phyloP scores from a whole-genome alignment of 2,329 filamentous ascomycete genomes.

The Drechslera avenae region DNA sequence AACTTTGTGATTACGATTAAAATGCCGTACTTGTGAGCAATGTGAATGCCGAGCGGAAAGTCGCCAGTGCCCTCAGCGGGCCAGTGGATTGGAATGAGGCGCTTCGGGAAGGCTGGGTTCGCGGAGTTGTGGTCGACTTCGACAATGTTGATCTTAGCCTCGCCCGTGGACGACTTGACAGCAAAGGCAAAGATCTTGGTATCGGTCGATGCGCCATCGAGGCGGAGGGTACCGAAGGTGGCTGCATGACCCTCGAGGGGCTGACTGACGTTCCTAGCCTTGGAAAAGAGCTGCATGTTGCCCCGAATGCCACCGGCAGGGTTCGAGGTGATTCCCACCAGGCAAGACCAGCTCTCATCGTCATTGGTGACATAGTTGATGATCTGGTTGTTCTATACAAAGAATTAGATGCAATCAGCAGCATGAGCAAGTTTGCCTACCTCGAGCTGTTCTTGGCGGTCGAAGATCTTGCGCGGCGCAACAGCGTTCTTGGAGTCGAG shows the following conservation, averaged over 20 bases:
- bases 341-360: slow-evolving; percentile 97
- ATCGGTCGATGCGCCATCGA: slow-evolving; percentile 87
- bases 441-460: slow-evolving; percentile 86
- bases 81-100: slow-evolving; percentile 97
- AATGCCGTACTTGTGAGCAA: slow-evolving; percentile 94
- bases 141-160: slow-evolving; percentile 92
- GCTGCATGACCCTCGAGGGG: slow-evolving; percentile 97
- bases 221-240: slow-evolving; percentile 84
- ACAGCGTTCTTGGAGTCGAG: slow-evolving; percentile 79
- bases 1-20: slow-evolving; percentile 99
- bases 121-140: slow-evolving; percentile 92
- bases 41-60: slow-evolving; percentile 97
- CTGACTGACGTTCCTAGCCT: slow-evolving; percentile 94
- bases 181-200: slow-evolving; percentile 98
- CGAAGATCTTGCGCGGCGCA: slow-evolving; percentile 84
- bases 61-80: slow-evolving; percentile 93
- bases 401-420: slow-evolving; percentile 16
- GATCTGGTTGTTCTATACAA: slow-evolving; percentile 83
- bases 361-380: slow-evolving; percentile 98
- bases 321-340: slow-evolving; percentile 93
- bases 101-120: slow-evolving; percentile 91
- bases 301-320: slow-evolving; percentile 92
- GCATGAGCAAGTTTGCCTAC: slow-evolving; percentile 58
- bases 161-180: slow-evolving; percentile 81
- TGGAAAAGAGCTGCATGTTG: slow-evolving; percentile 96